A percentile compares a stretch with the other conserved stretches of the same genome.
Conservation (phyloP, 768 basidiomycete genomes). For the Leccinum rimulosum region DNA sequence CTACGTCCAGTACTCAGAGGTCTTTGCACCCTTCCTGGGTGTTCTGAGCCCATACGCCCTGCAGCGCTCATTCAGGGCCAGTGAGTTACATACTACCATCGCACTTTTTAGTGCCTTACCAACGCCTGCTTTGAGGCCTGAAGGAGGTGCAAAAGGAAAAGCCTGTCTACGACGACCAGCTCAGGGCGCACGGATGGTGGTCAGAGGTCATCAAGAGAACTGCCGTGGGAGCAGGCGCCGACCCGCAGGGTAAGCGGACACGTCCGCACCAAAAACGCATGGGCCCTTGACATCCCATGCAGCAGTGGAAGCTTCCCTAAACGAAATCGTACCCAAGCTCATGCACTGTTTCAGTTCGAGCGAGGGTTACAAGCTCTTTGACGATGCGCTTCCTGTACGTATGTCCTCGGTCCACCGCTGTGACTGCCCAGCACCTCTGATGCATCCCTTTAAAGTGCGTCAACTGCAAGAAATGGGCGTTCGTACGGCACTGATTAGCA, state of each 20-base stretch:
- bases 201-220: conserved; percentile 71
- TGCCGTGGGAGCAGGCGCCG: conserved; percentile 71
- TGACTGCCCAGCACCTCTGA: conserved; percentile 7
- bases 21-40: conserved; percentile 69
- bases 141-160: conserved; percentile 53
- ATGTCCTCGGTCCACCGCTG: conserved; percentile 10
- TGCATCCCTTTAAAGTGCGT: conserved; percentile 35
- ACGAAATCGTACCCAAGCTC: conserved; percentile 57
- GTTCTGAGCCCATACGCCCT: conserved; percentile 50
- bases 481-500: conserved; percentile 62
- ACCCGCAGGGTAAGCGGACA: conserved; percentile 44
- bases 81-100: conserved; percentile 30
- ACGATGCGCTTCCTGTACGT: conserved; percentile 52
- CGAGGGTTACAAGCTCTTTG: conserved; percentile 64
- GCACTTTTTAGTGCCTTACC: background rate
- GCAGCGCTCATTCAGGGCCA: conserved; percentile 56
- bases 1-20: conserved; percentile 57
- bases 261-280: conserved; percentile 21
- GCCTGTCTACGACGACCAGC: conserved; percentile 49
- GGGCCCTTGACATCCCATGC: conserved; percentile 13
- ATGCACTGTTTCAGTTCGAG: conserved; percentile 66
- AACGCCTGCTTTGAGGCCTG: conserved; percentile 35
- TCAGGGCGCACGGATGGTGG: conserved; percentile 68
- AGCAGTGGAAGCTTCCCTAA: conserved; percentile 56
- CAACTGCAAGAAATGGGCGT: conserved; percentile 45